phyloP scores from a whole-genome alignment of 2,329 filamentous ascomycete species.

The Pseudogymnoascus sp. region DNA sequence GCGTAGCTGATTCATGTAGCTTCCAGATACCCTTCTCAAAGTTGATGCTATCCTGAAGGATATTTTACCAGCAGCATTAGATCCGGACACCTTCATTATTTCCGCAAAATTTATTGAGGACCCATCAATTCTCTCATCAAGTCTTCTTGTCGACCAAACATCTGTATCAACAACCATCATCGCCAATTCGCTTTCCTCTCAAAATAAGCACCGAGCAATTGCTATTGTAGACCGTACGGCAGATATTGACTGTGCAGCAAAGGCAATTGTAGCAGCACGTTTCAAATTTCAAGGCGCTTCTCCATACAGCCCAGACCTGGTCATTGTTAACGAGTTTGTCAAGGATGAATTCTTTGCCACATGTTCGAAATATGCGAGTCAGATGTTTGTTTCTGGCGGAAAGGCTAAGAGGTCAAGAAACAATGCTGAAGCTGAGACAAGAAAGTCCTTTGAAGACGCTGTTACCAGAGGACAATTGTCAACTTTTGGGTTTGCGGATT shows the following conservation, averaged over 20 bases:
- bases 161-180: background rate
- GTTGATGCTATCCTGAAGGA: constrained; percentile 34
- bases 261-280: constrained; percentile 44
- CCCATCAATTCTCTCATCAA: constrained; percentile 18
- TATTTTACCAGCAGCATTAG: constrained; percentile 34
- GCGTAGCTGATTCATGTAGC: constrained; percentile 10
- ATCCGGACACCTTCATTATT: constrained; percentile 42
- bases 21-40: constrained; percentile 24
- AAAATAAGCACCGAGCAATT: constrained; percentile 35
- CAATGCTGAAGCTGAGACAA: background rate
- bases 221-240: constrained; percentile 56
- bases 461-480: background rate
- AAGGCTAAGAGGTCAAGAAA: background rate
- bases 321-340: constrained; percentile 56
- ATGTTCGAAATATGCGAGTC: constrained; percentile 33
- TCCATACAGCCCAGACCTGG: constrained; percentile 53
- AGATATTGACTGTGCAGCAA: constrained; percentile 45
- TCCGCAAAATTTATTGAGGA: constrained; percentile 25
- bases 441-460: background rate
- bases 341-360: constrained; percentile 48
- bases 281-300: constrained; percentile 49
- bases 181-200: constrained; percentile 29
- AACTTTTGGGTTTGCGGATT: constrained; percentile 13
- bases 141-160: constrained; percentile 14
- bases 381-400: constrained; percentile 18